A percentile compares a stretch with the other conserved stretches of the same genome.
Evolutionary conservation across 306 rosid species (phyloP).

Genomic region (Gynostemma pentaphyllum): DNA sequence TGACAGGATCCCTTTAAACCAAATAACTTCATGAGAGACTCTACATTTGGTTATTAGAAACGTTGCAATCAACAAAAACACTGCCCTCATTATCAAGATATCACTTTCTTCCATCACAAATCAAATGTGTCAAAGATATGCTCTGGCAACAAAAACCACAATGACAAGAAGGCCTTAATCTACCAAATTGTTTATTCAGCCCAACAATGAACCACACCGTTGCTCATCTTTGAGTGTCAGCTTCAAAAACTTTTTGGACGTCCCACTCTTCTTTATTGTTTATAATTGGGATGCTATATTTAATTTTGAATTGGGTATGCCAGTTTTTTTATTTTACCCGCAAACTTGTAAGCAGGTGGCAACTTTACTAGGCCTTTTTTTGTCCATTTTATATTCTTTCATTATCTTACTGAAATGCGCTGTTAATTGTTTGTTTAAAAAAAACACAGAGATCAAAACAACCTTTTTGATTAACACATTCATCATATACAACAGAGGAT

Average conservation of each 20-base stretch:
- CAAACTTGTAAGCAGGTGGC: too few species aligned
- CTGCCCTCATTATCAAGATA: neutral
- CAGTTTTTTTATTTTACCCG: too few species aligned
- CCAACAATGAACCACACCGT: neutral
- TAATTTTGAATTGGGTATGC: too few species aligned
- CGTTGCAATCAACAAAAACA: neutral
- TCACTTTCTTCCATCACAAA: neutral
- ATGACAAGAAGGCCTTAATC: neutral
- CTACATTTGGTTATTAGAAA: neutral
- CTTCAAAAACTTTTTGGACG: too few species aligned
- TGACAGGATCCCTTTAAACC: neutral
- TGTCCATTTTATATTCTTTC: too few species aligned
- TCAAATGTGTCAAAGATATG: neutral
- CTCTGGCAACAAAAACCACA: neutral
- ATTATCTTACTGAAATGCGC: too few species aligned
- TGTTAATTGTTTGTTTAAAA: too few species aligned
- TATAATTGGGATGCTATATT: too few species aligned
- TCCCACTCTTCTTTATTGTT: too few species aligned
- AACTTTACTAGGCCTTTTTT: too few species aligned
- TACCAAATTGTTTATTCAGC: too few species aligned
- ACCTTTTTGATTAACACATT: neutral
- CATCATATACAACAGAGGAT: neutral
- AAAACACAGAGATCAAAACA: neutral
- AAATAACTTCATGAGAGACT: neutral
- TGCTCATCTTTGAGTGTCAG: too few species aligned